Evolutionary conservation across 2,329 filamentous ascomycete species (phyloP).

Genomic region (Periconia sp.): DNA sequence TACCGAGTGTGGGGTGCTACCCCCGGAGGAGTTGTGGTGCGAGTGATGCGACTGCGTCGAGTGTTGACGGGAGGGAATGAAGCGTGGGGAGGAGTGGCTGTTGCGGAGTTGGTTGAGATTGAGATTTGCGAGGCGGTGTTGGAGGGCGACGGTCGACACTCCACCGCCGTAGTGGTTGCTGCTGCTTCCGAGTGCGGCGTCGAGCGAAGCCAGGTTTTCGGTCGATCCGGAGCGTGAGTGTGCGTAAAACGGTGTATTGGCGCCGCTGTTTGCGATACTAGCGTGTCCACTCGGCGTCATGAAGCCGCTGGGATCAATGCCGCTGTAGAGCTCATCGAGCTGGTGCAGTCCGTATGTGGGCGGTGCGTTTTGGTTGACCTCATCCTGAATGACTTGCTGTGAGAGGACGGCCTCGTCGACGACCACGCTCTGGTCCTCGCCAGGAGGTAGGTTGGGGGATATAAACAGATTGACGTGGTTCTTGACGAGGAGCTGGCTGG

Average conservation of each 20-base stretch:
- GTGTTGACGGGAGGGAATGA: conserved; percentile 19
- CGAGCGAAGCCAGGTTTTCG: conserved; percentile 74
- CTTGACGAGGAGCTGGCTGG: conserved; percentile 89
- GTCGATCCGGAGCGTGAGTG: conserved; percentile 71
- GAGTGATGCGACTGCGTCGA: conserved; percentile 23
- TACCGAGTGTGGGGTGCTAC: conserved; percentile 36
- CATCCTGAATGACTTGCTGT: conserved; percentile 52
- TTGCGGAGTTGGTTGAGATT: conserved; percentile 26
- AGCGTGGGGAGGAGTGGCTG: conserved; percentile 33
- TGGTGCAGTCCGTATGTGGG: conserved; percentile 89
- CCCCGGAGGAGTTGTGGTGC: conserved; percentile 38
- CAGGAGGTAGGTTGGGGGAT: conserved; percentile 86
- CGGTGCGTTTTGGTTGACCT: conserved; percentile 71
- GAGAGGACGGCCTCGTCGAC: conserved; percentile 43
- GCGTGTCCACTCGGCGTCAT: conserved; percentile 68
- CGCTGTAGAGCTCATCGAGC: conserved; percentile 87
- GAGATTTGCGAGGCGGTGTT: conserved; percentile 65
- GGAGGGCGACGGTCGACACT: conserved; percentile 63
- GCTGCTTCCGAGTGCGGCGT: conserved; percentile 26
- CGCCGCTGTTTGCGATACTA: conserved; percentile 56
- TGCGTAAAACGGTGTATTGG: conserved; percentile 78
- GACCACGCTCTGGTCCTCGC: conserved; percentile 77
- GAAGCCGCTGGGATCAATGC: conserved; percentile 79
- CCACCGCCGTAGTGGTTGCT: conserved; percentile 26
- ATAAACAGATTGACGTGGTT: conserved; percentile 93